A percentile compares a stretch with the other conserved stretches of the same genome.
Conservation (phyloP, 2,329 filamentous ascomycete species). For the Chrysoporthe deuterocubensis region DNA sequence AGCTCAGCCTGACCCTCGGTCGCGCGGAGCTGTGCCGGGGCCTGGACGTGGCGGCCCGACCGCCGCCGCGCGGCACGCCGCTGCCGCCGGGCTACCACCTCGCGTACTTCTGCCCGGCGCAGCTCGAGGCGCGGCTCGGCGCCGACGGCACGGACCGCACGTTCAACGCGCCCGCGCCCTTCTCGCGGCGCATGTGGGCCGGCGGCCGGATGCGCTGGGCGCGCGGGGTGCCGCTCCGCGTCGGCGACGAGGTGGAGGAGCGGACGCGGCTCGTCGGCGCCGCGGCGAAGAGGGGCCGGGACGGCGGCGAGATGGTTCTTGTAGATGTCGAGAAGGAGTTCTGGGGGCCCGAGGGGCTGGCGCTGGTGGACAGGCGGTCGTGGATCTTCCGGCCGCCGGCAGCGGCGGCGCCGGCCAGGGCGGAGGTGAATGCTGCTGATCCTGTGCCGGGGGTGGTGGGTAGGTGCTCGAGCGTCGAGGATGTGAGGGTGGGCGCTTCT, state of each 20-base stretch:
- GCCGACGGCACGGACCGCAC: conserved; percentile 63
- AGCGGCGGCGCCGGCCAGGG: not conserved
- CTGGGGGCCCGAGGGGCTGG: conserved; percentile 53
- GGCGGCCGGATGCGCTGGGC: conserved; percentile 62
- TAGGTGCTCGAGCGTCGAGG: conserved; percentile 17
- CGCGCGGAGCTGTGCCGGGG: conserved; percentile 49
- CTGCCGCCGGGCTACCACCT: conserved; percentile 66
- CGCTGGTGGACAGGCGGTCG: conserved; percentile 58
- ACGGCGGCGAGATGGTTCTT: conserved; percentile 65
- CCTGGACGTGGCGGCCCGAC: conserved; percentile 42
- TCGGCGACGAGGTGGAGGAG: conserved; percentile 51
- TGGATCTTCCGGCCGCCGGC: conserved; percentile 26
- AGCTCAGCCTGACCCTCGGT: conserved; percentile 61
- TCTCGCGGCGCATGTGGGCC: conserved; percentile 70
- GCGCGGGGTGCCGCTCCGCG: conserved; percentile 42
- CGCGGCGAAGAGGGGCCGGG: conserved; percentile 56
- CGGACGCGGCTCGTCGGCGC: conserved; percentile 38
- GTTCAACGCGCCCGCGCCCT: conserved; percentile 63
- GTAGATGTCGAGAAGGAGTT: conserved; percentile 67
- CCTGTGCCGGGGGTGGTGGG: not conserved
- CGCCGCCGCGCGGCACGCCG: conserved; percentile 49
- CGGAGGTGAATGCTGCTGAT: not conserved
- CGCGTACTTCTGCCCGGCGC: conserved; percentile 64
- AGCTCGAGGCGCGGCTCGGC: conserved; percentile 58
- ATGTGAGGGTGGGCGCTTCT: conserved; percentile 14